Percentiles rank a stretch among this genome's conserved stretches.
These are phyloP conservation scores for Antrodiella citrinella DNA, from an alignment of 768 basidiomycete species.

Conservation along the genomic window DNA sequence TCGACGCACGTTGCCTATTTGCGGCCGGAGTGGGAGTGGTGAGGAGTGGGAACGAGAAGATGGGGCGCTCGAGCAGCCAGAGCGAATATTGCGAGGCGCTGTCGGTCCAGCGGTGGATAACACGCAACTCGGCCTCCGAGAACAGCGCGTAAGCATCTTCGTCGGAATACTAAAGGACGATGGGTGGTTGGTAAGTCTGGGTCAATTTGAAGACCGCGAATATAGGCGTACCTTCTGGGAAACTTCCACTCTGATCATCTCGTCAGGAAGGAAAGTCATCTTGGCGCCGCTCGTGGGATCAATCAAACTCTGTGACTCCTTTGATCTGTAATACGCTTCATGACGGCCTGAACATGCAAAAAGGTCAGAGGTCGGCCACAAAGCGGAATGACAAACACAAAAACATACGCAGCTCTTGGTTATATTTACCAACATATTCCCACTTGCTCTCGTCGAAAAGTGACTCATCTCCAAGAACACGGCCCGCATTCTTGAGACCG, in stretches of 20 bases:
- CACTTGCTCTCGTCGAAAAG: conserved; percentile 63
- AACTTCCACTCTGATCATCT: conserved; percentile 79
- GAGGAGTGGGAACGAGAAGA: conserved; percentile 67
- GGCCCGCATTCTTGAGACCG: conserved; percentile 63
- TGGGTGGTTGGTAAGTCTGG: not conserved
- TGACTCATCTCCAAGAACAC: conserved; percentile 55
- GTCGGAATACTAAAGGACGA: conserved; percentile 61
- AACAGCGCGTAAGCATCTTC: conserved; percentile 65
- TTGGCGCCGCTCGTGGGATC: conserved; percentile 37
- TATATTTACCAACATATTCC: conserved; percentile 61
- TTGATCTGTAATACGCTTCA: conserved; percentile 77
- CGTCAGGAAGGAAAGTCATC: conserved; percentile 55
- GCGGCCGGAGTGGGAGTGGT: conserved; percentile 23
- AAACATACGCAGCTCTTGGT: conserved; percentile 42
- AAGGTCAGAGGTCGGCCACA: conserved; percentile 1
- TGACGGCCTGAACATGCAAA: conserved; percentile 59
- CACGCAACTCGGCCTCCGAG: conserved; percentile 64
- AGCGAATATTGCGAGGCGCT: conserved; percentile 64
- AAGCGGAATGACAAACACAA: not conserved
- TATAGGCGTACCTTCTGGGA: conserved; percentile 66
- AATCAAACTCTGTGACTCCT: conserved; percentile 44
- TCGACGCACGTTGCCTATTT: conserved; percentile 10
- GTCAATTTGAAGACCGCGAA: not conserved
- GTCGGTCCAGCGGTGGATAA: conserved; percentile 83
- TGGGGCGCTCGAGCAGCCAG: conserved; percentile 86